phyloP scores from a whole-genome alignment of 179 eudicot species.

The Nepenthes alata region DNA sequence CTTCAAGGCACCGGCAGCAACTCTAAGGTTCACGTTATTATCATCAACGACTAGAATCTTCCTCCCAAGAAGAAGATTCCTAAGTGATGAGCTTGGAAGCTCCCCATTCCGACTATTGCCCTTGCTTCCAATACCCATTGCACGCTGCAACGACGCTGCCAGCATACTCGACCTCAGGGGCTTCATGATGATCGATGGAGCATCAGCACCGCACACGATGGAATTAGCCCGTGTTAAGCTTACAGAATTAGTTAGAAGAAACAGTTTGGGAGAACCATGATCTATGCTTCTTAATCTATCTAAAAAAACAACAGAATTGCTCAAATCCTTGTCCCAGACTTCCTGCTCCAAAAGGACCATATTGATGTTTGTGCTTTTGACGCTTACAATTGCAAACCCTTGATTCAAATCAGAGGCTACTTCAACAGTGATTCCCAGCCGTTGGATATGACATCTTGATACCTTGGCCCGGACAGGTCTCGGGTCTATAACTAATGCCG shows the following conservation, averaged over 20 bases:
- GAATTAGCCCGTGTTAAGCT: slow-evolving; percentile 18
- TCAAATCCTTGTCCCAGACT: slow-evolving; percentile 45
- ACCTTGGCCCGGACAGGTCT: slow-evolving; percentile 56
- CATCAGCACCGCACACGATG: slow-evolving; percentile 7
- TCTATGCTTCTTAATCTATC: slow-evolving; percentile 17
- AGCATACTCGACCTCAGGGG: slow-evolving; percentile 11
- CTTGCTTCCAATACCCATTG: slow-evolving; percentile 14
- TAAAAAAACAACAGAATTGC: slow-evolving; percentile 14
- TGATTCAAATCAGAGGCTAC: slow-evolving; percentile 35
- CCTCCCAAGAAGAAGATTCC: slow-evolving; percentile 49
- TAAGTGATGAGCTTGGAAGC: slow-evolving; percentile 26
- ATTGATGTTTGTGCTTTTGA: slow-evolving; percentile 18
- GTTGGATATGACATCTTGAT: slow-evolving; percentile 55
- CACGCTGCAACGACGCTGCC: slow-evolving; percentile 10
- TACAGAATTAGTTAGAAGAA: slow-evolving; percentile 38
- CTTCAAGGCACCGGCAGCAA: slow-evolving; percentile 72
- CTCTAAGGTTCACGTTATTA: slow-evolving; percentile 57
- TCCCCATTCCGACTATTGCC: slow-evolving; percentile 33
- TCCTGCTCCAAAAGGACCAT: slow-evolving; percentile 60
- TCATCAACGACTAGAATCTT: slow-evolving; percentile 80
- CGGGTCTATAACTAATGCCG: slow-evolving; percentile 50
- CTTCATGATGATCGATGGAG: slow-evolving; percentile 5
- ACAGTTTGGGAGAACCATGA: slow-evolving; percentile 31
- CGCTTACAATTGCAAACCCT: slow-evolving; percentile 18
- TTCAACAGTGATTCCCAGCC: slow-evolving; percentile 60